These are phyloP conservation scores for Xerophyta viscosa DNA, from an alignment of 106 monocot species.

Conservation along the genomic window DNA sequence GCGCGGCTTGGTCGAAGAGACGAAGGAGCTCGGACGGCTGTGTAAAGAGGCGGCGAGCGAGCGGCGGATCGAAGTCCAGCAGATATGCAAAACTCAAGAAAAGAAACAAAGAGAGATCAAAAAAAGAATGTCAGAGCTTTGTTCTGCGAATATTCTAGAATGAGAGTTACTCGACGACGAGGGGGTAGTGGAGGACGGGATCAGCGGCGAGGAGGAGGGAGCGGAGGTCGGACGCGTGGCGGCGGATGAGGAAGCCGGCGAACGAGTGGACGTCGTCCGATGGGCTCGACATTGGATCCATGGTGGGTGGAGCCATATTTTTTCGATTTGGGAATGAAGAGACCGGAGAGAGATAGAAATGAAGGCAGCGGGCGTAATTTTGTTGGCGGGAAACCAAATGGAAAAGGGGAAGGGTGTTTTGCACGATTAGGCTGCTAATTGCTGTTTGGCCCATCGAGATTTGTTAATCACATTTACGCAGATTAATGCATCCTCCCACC, in stretches of 20 bases:
- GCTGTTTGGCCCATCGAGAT: too few relatives aligned
- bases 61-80: slow-evolving; percentile 52
- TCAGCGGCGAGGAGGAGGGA: slow-evolving; percentile 58
- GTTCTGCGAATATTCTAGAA: background rate
- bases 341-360: too few relatives aligned
- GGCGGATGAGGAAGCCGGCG: slow-evolving; percentile 47
- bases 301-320: too few relatives aligned
- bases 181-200: slow-evolving; percentile 56
- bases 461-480: too few relatives aligned
- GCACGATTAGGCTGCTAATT: too few relatives aligned
- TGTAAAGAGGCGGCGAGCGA: slow-evolving; percentile 62
- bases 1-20: slow-evolving; percentile 59
- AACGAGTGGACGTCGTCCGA: slow-evolving; percentile 16
- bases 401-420: background rate
- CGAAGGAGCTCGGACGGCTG: slow-evolving; percentile 44
- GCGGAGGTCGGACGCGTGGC: slow-evolving; percentile 53
- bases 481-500: too few relatives aligned
- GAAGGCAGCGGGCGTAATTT: background rate
- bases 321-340: too few relatives aligned
- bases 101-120: background rate
- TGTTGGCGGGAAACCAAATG: background rate
- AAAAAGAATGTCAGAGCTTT: too few relatives aligned
- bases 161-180: slow-evolving; percentile 35
- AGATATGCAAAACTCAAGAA: slow-evolving; percentile 74
- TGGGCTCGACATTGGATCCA: background rate